Evolutionary conservation across 352 stramenopile genomes (phyloP).

Genomic region (Phytophthora ramorum): DNA sequence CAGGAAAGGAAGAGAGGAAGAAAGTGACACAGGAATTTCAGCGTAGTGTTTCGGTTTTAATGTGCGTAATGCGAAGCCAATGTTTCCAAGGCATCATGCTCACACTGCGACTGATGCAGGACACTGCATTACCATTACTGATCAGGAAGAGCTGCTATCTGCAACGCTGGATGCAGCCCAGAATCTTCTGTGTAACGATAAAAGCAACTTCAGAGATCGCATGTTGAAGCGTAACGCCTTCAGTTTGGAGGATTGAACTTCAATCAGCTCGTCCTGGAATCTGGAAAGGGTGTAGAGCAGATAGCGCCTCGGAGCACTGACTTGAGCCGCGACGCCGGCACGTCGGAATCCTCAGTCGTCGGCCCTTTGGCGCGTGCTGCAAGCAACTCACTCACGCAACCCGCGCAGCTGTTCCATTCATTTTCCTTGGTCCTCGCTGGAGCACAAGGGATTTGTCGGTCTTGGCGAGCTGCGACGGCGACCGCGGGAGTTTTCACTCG

Average conservation of each 20-base stretch:
- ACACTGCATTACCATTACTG: no score
- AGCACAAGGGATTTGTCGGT: conserved; percentile 23
- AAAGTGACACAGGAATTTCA: conserved; percentile 28
- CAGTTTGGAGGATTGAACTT: background rate
- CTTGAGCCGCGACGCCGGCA: background rate
- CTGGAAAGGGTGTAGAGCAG: no score
- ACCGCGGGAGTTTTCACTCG: conserved; percentile 16
- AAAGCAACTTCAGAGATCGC: conserved; percentile 6
- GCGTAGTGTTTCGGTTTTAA: conserved; percentile 27
- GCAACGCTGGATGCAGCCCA: background rate
- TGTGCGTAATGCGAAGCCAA: conserved; percentile 17
- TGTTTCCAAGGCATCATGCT: background rate
- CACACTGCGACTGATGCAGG: no score
- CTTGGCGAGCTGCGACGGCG: conserved; percentile 3
- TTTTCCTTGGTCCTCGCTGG: conserved; percentile 28
- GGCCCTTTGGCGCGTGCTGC: conserved; percentile 1
- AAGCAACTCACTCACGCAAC: conserved; percentile 8
- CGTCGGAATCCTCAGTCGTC: background rate
- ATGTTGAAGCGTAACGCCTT: conserved; percentile 18
- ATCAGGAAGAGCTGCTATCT: no score
- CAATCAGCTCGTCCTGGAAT: no score
- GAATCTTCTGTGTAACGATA: background rate
- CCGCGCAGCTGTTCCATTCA: conserved; percentile 29
- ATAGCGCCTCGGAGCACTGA: no score
- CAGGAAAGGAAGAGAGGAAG: conserved; percentile 16